Evolutionary conservation across 495 filamentous ascomycete genomes (phyloP), one percentile per base, ranked within the genome.

Genomic region (Pyrenopolyporus hunteri): DNA sequence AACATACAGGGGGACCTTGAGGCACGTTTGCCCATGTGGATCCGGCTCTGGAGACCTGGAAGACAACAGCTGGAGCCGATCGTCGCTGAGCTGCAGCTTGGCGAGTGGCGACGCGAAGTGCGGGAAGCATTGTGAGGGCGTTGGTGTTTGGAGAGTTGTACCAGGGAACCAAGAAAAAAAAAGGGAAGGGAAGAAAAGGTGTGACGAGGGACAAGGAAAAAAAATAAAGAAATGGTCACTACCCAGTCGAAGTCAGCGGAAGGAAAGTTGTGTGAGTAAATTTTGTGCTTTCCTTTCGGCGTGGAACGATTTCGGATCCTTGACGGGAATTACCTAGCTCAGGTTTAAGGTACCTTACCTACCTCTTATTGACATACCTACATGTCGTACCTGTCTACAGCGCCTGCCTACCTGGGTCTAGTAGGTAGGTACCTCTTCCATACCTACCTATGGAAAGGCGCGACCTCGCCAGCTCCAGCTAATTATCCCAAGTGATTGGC

Each of bases 21-120:
- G 91, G 88, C 42, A 96, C 90, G 57, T 90, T 88, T 63, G 89
- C 84, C 92, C 92, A 97, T 39, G 89, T 87, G 32, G 92, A 96
- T 61, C 83, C 88, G 63, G 85, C 81, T 76, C 90, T 84, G 35
- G 83, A 73, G 67, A 85, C 85, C 46, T 83, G 67, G 29, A 82
- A 76, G 60, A 65, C 65, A 32, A 73, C 64, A 47, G 66, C 57
- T 35, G 72, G 66, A 20, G 45, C 7, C 23, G 42, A 10, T 29
- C 64, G 73, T 51, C 70, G 73, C 52, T 71, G 68, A 57, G 66
- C 45, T 23, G 58, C 67, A 36, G 67, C 60, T 63, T 65, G 69
- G 62, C 70, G 71, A 36, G 67, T 46, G 40, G 63, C 63, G 54
- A 70, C 39, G 19, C 67, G 67, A 16, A 74, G 44, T 44, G 67